A percentile compares a stretch with the other conserved stretches of the same genome.
phyloP scores from a whole-genome alignment of 768 basidiomycete species.

The Mycena amicta region DNA sequence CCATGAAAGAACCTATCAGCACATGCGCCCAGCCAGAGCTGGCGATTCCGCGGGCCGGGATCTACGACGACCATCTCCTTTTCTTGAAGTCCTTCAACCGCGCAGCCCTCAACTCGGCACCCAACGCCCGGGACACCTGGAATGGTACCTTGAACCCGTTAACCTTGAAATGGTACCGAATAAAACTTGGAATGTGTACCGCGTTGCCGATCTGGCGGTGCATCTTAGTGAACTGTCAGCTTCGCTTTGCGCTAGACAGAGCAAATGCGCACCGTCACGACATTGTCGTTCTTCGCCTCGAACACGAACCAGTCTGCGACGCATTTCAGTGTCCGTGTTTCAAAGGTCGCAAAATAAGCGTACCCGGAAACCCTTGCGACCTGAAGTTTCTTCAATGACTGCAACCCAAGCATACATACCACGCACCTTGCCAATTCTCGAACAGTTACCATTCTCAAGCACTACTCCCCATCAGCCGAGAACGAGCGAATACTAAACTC shows the following conservation, averaged over 20 bases:
- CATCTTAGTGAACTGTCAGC: constrained; percentile 48
- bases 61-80: neutral
- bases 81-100: constrained; percentile 54
- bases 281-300: constrained; percentile 48
- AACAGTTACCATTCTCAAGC: constrained; percentile 69
- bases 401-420: neutral
- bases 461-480: no score
- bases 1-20: no score
- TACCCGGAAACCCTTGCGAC: constrained; percentile 73
- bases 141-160: no score
- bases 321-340: no score
- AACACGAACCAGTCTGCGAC: constrained; percentile 64
- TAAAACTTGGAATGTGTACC: no score
- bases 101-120: constrained; percentile 57
- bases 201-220: constrained; percentile 84
- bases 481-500: no score
- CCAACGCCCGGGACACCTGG: constrained; percentile 64
- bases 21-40: constrained; percentile 22
- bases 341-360: no score
- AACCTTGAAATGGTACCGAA: no score
- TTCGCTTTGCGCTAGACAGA: neutral
- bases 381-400: neutral
- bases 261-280: constrained; percentile 56
- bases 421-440: constrained; percentile 61
- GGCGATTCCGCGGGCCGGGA: no score